phyloP scores from a whole-genome alignment of 2,329 filamentous ascomycete genomes.

The Diaporthe amygdali region DNA sequence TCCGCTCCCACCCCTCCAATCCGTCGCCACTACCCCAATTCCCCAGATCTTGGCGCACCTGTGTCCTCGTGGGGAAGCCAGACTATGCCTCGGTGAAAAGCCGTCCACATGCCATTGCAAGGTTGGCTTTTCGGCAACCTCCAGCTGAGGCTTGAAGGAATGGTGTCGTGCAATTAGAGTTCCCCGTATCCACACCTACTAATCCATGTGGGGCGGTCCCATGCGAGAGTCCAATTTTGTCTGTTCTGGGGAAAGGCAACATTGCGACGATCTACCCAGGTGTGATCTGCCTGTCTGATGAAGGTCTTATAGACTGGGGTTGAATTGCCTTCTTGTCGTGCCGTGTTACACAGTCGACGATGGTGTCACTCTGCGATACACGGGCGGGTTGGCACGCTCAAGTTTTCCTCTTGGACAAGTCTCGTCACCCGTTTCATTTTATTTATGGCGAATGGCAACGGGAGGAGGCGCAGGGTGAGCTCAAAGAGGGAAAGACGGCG shows the following conservation, averaged over 20 bases:
- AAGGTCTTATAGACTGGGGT: neutral
- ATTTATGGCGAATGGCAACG: conserved; percentile 4
- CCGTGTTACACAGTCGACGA: neutral
- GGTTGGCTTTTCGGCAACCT: neutral
- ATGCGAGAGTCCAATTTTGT: conserved; percentile 13
- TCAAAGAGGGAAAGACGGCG: neutral
- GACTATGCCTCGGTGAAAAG: conserved; percentile 8
- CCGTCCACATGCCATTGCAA: conserved; percentile 7
- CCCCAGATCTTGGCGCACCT: conserved; percentile 13
- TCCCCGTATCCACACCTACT: conserved; percentile 1
- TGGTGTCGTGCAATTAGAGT: conserved; percentile 16
- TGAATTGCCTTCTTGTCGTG: neutral
- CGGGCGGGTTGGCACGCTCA: neutral
- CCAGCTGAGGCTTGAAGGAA: conserved; percentile 1
- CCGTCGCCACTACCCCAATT: conserved; percentile 2
- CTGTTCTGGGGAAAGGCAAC: neutral
- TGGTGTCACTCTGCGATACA: neutral
- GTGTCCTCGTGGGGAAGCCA: conserved; percentile 1
- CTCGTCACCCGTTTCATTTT: conserved; percentile 12
- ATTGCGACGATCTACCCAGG: neutral
- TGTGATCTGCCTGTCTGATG: neutral
- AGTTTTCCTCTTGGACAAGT: neutral
- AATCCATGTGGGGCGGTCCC: neutral
- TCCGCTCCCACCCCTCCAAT: neutral
- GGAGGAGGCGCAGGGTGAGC: neutral